Evolutionary conservation across 208 protist species (phyloP).

Genomic region (Vickermania spadyakhi): DNA sequence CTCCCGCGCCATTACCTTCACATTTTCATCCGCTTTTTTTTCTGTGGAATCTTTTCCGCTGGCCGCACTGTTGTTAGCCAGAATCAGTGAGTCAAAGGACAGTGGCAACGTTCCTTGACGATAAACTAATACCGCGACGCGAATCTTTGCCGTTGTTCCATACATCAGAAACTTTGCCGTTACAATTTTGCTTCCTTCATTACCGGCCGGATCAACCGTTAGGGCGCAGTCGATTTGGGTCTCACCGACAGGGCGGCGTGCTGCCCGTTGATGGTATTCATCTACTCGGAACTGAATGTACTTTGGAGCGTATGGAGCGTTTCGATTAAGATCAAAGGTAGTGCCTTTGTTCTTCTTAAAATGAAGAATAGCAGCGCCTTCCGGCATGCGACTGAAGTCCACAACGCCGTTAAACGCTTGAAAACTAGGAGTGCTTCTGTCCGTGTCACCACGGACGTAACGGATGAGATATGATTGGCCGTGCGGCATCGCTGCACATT

Average conservation of each 20-base stretch:
- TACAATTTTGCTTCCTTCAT: conserved; percentile 21
- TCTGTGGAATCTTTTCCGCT: conserved; percentile 7
- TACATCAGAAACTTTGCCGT: conserved; percentile 48
- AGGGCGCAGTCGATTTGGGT: conserved; percentile 59
- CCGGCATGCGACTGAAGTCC: conserved; percentile 77
- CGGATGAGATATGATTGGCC: conserved; percentile 75
- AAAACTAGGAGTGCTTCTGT: conserved; percentile 69
- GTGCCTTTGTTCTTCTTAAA: conserved; percentile 46
- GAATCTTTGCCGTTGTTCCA: conserved; percentile 46
- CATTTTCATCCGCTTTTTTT: conserved; percentile 10
- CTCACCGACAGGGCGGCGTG: conserved; percentile 58
- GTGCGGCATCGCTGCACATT: conserved; percentile 43
- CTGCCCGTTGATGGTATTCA: conserved; percentile 59
- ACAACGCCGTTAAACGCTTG: conserved; percentile 40
- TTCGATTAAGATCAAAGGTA: neutral
- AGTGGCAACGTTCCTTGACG: conserved; percentile 39
- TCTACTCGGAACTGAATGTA: conserved; percentile 76
- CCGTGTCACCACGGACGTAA: conserved; percentile 62
- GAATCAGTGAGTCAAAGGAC: conserved; percentile 50
- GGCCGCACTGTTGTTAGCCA: neutral
- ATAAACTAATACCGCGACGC: conserved; percentile 63
- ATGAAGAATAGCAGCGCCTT: conserved; percentile 65
- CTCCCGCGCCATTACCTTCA: conserved; percentile 48
- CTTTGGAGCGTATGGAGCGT: conserved; percentile 53
- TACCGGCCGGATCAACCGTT: conserved; percentile 19